Conservation (phyloP, 164 flowering plant species). For the Paratinospora sagittata region DNA sequence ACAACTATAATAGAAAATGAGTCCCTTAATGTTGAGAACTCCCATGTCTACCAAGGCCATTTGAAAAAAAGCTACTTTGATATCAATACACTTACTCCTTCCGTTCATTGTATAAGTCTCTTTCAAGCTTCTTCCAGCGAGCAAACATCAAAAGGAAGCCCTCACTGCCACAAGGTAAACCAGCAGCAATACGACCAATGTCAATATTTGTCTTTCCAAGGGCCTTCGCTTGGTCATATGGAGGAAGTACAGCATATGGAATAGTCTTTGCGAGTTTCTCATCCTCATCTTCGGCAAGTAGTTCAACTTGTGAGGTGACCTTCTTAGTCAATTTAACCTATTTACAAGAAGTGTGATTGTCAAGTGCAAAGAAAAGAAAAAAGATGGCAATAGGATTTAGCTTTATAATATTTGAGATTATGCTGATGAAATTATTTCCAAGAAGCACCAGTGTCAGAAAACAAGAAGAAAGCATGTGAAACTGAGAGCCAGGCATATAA, state of each 20-base stretch:
- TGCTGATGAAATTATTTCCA: no score
- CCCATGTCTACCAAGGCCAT: neutral
- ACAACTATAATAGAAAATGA: neutral
- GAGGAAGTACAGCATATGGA: conserved; percentile 66
- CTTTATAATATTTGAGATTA: neutral
- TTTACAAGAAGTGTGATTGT: neutral
- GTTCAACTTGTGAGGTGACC: conserved; percentile 88
- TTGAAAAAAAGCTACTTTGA: neutral
- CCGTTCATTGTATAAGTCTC: conserved; percentile 94
- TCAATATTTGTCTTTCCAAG: conserved; percentile 95
- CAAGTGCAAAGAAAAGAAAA: neutral
- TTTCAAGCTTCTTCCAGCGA: conserved; percentile 98
- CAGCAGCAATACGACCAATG: conserved; percentile 93
- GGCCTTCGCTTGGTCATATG: conserved; percentile 98
- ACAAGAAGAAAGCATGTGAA: neutral
- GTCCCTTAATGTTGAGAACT: neutral
- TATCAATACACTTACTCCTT: conserved; percentile 59
- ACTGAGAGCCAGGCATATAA: neutral
- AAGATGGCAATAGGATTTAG: neutral
- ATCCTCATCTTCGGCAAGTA: conserved; percentile 85
- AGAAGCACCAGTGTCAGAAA: neutral
- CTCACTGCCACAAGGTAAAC: conserved; percentile 98
- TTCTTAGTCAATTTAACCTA: conserved; percentile 82
- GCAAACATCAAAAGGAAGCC: conserved; percentile 99
- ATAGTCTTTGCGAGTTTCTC: conserved; percentile 64